Percentiles rank a stretch among this genome's conserved stretches.
Conservation (phyloP, 2,329 filamentous ascomycete genomes). For the Penicillium nordicum region DNA sequence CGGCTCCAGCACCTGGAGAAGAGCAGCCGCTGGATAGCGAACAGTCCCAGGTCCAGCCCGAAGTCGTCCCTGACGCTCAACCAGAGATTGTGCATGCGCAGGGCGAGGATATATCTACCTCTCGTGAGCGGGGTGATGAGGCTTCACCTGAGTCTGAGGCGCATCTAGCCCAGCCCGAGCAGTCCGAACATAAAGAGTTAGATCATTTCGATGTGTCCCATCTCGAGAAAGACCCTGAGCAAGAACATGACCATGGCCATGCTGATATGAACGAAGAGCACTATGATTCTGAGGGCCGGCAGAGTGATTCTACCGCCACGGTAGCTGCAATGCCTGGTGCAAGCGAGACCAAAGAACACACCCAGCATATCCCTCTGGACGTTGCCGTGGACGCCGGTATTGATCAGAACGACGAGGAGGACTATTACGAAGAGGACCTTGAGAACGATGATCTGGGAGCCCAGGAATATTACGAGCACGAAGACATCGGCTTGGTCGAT, state of each 20-base stretch:
- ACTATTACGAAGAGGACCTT: slow-evolving; percentile 11
- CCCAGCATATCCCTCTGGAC: slow-evolving; percentile 12
- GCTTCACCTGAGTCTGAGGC: neutral
- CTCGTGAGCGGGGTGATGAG: neutral
- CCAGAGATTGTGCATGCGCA: neutral
- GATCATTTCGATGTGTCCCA: neutral
- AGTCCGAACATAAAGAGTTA: neutral
- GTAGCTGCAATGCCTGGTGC: slow-evolving; percentile 20
- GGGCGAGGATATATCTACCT: neutral
- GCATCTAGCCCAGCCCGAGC: neutral
- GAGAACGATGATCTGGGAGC: slow-evolving; percentile 15
- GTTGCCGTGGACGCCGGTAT: slow-evolving; percentile 4
- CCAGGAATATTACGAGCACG: slow-evolving; percentile 13
- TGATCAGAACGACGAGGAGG: slow-evolving; percentile 36
- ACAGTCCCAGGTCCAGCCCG: neutral
- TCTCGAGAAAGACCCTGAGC: slow-evolving; percentile 15
- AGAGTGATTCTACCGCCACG: slow-evolving; percentile 31
- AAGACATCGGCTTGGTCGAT: slow-evolving; percentile 13
- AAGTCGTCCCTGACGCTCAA: neutral
- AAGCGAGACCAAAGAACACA: slow-evolving; percentile 15
- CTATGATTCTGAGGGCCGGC: slow-evolving; percentile 29
- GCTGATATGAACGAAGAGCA: slow-evolving; percentile 16
- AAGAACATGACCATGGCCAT: slow-evolving; percentile 10
- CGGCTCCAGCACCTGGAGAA: neutral
- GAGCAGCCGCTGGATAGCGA: neutral